Evolutionary conservation across 495 filamentous ascomycete species (phyloP), one percentile per base, ranked within the genome.

Genomic region (Viridothelium virens): DNA sequence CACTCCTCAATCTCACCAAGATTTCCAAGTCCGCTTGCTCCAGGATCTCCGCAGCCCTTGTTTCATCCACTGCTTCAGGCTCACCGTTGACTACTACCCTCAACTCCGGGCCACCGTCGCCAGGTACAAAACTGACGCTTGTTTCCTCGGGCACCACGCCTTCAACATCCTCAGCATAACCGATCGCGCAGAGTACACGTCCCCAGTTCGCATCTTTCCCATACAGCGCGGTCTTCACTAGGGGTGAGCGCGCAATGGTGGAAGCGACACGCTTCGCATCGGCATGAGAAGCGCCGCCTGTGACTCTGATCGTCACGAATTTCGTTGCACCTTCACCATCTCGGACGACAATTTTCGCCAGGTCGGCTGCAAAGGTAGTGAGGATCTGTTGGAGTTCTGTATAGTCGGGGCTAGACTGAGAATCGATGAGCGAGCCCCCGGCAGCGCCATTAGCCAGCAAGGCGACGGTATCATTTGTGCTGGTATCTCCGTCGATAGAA

Each of bases 201-300:
- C 94, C 92, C 93, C 95, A 97, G 82, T 99, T 99, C 2, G 94
- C 94, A 74, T 99, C 95, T 71, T 91, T 89, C 63, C 94, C 94
- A 74, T 97, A 97, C 41, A 99, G 82, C 0, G 95, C 94, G 0
- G 95, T 97, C 81, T 97, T 99, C 56, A 99, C 93, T 53, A 99
- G 83, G 25, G 95, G 90, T 5, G 91, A 96, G 47, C 89, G 86
- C n/a, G 94, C 92, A 77, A 97, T 96, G 46, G 89, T 90, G 63
- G 85, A 87, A 31, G 93, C 95, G 65, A 97, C 77, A 37, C 69
- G 74, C 62, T 77, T 77, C n/a, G 81, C 81, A 66, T 77, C 76
- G 25, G 67, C 61, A 86, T 75, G 81, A 78, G 85, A 85, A 2
- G 86, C 79, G 9, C 87, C 85, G 74, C 91, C 87, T 38, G 81